Evolutionary conservation across 495 filamentous ascomycete genomes (phyloP), one percentile per base, ranked within the genome.

Genomic region (Xylaria bambusicola): DNA sequence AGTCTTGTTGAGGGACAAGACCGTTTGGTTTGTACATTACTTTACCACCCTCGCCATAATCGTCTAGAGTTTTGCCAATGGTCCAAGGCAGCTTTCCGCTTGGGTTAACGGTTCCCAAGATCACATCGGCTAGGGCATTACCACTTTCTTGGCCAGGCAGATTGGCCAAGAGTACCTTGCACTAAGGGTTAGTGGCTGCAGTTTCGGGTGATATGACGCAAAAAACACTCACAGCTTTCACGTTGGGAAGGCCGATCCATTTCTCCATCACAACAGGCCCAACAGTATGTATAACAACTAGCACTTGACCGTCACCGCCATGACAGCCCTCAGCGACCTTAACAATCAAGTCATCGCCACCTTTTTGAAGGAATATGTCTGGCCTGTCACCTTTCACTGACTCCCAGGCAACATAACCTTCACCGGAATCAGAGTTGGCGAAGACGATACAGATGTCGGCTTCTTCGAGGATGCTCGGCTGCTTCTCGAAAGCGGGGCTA

Each of bases 71-170:
- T 65, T 90, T 94, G 35, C 88, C 93, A 53, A 97, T 88, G 0
- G 94, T 98, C 71, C 93, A 98, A 0, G 93, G 93, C 2, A 97
- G 75, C 17, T 88, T 87, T 24, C 93, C 93, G 31, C 88, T 93
- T 2, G 92, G 92, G 65, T 96, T 94, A 20, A 88, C 79, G 10
- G 87, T 85, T 13, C 93, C 94, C 40, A 97, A 91, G 3, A 97
- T 77, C 15, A 98, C 81, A 67, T 97, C 92, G 1, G 83, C 81
- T 7, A 98, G 73, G 1, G 93, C 89, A 50, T 92, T 89, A 8
- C 94, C 94, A 40, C 89, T 92, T 70, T 97, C 93, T 72, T 97
- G 84, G 5, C 93, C 92, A 0, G 94, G 94, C 0, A 98, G 81
- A 64, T 97, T 89, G 17, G 91, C 94, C 52, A 96, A 81, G 8